phyloP scores from a whole-genome alignment of 2,329 filamentous ascomycete species.

The Penicillium sclerotigenum region DNA sequence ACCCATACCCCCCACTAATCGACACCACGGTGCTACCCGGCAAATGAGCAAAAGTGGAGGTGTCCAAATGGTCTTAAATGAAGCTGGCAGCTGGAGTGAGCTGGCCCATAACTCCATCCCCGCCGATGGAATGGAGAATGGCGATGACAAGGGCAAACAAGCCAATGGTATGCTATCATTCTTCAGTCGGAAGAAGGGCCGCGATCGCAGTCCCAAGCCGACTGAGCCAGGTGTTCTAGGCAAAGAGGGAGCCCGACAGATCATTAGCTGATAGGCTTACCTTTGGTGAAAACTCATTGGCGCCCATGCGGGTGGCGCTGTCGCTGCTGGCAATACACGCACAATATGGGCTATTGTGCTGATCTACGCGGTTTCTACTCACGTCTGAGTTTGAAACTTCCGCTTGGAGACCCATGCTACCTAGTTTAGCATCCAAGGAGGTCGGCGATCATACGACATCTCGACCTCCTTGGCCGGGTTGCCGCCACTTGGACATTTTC shows the following conservation, averaged over 20 bases:
- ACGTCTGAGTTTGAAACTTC: neutral
- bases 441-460: neutral
- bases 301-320: neutral
- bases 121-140: slow-evolving; percentile 56
- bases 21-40: slow-evolving; percentile 61
- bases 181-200: slow-evolving; percentile 80
- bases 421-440: neutral
- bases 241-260: slow-evolving; percentile 85
- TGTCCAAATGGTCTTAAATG: slow-evolving; percentile 86
- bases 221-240: slow-evolving; percentile 90
- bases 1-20: slow-evolving; percentile 38
- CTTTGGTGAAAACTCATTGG: neutral
- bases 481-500: neutral
- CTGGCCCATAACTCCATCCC: slow-evolving; percentile 75
- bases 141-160: slow-evolving; percentile 45
- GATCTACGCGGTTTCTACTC: neutral
- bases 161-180: slow-evolving; percentile 80
- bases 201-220: slow-evolving; percentile 88
- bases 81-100: slow-evolving; percentile 85
- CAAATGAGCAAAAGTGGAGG: slow-evolving; percentile 77
- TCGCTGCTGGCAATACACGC: neutral
- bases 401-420: neutral
- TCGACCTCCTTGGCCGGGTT: neutral
- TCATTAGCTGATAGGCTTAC: slow-evolving; percentile 58
- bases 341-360: neutral